Conservation (phyloP, 2,329 filamentous ascomycete genomes). For the Phialophora macrospora region DNA sequence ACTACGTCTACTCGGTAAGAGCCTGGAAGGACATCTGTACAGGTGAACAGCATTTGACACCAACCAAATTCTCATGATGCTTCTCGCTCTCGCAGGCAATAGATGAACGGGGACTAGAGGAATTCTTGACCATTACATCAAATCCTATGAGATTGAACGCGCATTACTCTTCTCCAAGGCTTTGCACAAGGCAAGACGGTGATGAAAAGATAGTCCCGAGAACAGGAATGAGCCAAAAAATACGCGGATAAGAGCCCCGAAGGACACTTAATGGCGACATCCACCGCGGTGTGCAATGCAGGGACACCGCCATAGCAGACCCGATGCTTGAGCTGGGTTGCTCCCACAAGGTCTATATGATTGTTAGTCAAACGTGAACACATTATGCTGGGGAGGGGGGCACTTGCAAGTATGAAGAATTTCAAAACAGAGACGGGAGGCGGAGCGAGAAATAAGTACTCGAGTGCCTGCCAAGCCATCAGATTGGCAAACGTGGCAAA, state of each 20-base stretch:
- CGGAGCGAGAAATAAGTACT: not conserved
- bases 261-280: slow-evolving; percentile 39
- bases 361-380: not conserved
- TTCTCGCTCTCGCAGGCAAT: not conserved
- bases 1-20: not conserved
- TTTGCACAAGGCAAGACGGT: slow-evolving; percentile 36
- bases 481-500: not conserved
- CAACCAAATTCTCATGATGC: not conserved
- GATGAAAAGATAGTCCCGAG: slow-evolving; percentile 38
- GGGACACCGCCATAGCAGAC: slow-evolving; percentile 37
- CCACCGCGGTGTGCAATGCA: slow-evolving; percentile 41
- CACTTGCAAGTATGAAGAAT: slow-evolving; percentile 34
- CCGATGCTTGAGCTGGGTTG: slow-evolving; percentile 38
- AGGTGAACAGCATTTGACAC: not conserved
- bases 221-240: slow-evolving; percentile 39
- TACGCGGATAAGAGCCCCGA: slow-evolving; percentile 41
- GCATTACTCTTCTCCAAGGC: slow-evolving; percentile 38
- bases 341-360: slow-evolving; percentile 37
- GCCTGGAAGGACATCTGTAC: not conserved
- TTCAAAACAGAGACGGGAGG: slow-evolving; percentile 16
- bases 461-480: not conserved
- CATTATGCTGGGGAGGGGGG: not conserved
- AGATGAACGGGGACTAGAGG: not conserved
- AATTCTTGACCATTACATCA: not conserved
- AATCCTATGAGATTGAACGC: not conserved